Evolutionary conservation across 225 moss, liverwort and hornwort species (phyloP).

Genomic region (Ulota crispa): DNA sequence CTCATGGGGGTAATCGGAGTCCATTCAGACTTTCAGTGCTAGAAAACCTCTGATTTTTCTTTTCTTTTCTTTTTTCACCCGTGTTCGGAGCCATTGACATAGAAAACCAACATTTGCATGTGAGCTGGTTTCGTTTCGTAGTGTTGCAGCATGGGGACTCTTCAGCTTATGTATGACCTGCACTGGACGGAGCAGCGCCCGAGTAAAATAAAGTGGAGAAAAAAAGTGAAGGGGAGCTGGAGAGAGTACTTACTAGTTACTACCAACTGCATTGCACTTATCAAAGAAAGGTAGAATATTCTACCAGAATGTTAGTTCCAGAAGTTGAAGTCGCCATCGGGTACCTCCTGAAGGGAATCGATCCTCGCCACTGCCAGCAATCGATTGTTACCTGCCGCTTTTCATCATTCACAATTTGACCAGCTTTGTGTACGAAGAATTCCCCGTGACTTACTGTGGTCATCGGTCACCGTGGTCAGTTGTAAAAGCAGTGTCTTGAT

Average conservation of each 20-base stretch:
- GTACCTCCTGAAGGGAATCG: slow-evolving; percentile 4
- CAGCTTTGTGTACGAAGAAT: neutral
- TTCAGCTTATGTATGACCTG: neutral
- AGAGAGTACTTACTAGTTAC: neutral
- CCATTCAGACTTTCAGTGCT: neutral
- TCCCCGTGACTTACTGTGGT: neutral
- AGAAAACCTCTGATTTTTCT: neutral
- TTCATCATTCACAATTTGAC: neutral
- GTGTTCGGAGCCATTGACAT: neutral
- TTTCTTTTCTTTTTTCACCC: neutral
- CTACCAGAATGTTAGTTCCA: slow-evolving; percentile 33
- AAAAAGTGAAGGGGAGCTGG: neutral
- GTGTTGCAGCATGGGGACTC: neutral
- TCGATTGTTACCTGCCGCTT: slow-evolving; percentile 25
- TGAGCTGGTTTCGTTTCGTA: neutral
- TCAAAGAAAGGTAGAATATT: neutral
- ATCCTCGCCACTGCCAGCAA: slow-evolving; percentile 11
- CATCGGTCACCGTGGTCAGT: no score
- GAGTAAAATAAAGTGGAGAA: neutral
- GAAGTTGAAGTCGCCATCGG: slow-evolving; percentile 9
- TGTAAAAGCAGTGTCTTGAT: neutral
- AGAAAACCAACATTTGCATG: no score
- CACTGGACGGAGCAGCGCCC: neutral
- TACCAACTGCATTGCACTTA: neutral
- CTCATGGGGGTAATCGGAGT: slow-evolving; percentile 2